Conservation (phyloP, 805 yeast species). For the Candida lessepsii region DNA sequence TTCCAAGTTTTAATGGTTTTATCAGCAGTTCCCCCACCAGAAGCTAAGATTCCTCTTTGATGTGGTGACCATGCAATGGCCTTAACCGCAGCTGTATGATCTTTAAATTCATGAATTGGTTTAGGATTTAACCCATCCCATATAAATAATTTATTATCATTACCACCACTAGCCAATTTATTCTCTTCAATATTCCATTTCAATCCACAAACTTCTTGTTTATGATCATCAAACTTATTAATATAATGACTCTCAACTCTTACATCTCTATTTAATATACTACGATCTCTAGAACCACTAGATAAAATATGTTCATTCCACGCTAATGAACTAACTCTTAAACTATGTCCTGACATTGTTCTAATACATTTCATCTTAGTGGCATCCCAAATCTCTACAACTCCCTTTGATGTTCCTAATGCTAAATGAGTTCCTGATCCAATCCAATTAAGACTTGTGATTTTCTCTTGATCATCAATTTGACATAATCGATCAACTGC, state of each 20-base stretch:
- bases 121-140: constrained; percentile 77
- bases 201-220: constrained; percentile 95
- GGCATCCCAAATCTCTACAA: constrained; percentile 95
- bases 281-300: constrained; percentile 83
- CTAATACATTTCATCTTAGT: constrained; percentile 77
- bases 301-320: constrained; percentile 92
- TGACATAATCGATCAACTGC: constrained; percentile 79
- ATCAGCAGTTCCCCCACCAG: constrained; percentile 98
- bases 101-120: constrained; percentile 73
- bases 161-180: constrained; percentile 92
- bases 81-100: constrained; percentile 93
- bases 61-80: constrained; percentile 98
- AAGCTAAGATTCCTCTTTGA: constrained; percentile 86
- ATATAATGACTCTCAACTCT: constrained; percentile 81
- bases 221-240: constrained; percentile 68
- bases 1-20: constrained; percentile 90
- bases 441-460: constrained; percentile 89
- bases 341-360: constrained; percentile 87
- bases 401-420: constrained; percentile 81
- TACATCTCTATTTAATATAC: constrained; percentile 88
- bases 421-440: constrained; percentile 94
- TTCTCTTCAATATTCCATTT: constrained; percentile 92
- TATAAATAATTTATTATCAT: constrained; percentile 80
- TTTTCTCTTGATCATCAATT: constrained; percentile 58
- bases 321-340: constrained; percentile 81